These are phyloP conservation scores for Phyllachora maydis DNA, from an alignment of 2,329 filamentous ascomycete genomes.

Conservation along the genomic window DNA sequence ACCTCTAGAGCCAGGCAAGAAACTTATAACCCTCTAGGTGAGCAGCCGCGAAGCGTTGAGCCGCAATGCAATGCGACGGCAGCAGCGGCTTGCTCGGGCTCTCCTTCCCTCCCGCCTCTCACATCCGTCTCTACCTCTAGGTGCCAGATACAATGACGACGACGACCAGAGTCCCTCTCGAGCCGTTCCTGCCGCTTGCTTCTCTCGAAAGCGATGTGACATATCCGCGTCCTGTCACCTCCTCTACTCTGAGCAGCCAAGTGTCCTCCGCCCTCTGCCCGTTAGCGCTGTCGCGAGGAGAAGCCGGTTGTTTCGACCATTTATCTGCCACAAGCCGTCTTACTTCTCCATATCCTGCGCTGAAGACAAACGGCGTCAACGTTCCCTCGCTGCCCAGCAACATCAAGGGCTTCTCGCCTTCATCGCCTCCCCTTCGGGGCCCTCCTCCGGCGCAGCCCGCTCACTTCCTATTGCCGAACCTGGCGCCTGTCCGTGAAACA, in stretches of 20 bases:
- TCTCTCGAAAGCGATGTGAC: constrained; percentile 13
- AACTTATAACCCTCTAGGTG: too few relatives aligned
- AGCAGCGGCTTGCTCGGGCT: too few relatives aligned
- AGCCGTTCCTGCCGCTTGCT: constrained; percentile 20
- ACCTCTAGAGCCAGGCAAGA: too few relatives aligned
- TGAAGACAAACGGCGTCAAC: constrained; percentile 1
- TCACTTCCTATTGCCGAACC: constrained; percentile 9
- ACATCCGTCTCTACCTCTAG: too few relatives aligned
- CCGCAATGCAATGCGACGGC: too few relatives aligned
- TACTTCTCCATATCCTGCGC: constrained; percentile 5
- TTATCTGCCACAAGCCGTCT: constrained; percentile 3
- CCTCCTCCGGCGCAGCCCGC: too few relatives aligned
- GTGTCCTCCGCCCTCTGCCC: constrained; percentile 16
- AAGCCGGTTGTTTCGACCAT: constrained; percentile 17
- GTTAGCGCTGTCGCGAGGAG: constrained; percentile 14
- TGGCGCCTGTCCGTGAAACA: constrained; percentile 7
- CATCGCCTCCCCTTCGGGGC: too few relatives aligned
- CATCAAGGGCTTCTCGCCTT: constrained; percentile 8
- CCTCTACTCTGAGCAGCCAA: constrained; percentile 10
- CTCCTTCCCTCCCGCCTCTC: too few relatives aligned
- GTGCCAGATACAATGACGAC: too few relatives aligned
- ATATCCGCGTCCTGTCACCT: too few relatives aligned
- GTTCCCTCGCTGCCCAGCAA: too few relatives aligned
- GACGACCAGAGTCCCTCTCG: constrained; percentile 19
- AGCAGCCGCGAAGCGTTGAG: too few relatives aligned